Base-by-base conservation (phyloP, 805 yeast species). In the Wickerhamomyces mucosus region DNA sequence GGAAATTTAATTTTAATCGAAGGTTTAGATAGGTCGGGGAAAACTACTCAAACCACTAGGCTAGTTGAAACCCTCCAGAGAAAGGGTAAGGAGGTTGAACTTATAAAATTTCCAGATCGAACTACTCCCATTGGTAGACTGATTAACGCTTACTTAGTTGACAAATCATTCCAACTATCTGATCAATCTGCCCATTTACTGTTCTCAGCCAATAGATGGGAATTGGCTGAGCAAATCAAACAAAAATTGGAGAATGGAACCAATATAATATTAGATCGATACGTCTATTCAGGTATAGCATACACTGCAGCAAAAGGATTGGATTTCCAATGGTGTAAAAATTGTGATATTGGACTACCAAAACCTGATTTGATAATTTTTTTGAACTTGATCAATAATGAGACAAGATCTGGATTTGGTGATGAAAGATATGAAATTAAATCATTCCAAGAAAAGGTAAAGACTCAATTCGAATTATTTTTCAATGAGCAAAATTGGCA, bases 151-250 rank as follows among this genome's bases (percentile, higher is more conserved):
- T 92, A 86, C 51, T 62, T 92, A 18, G 66, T 71, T 0, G 67
- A 75, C 40, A 56, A 60, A 15, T 35, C 52, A 2, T 68, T 69
- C 38, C 39, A 56, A 7, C 52, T 86, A 14, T 69, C 76, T 13
- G 95, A 88, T 48, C 77, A 85, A 51, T 65, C 95, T 0, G 78
- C 86, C 5, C 99, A 92, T 55, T 61, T 92, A 16, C 59, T 92
- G 21, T 92, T 92, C 53, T 75, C 86, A 42, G 96, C 97, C 2
- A 92, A 92, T 48, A 61, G 99, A 40, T 92, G 99, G 99, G 99
- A 92, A 52, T 45, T 73, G 15, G 68, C 65, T 2, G 54, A 60
- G 1, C 51, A 54, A 4, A 73, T 92, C 5, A 49, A 56, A 9
- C 34, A 48, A 1, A 48, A 59, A 10, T 53, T 86, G 14, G 43